phyloP scores from a whole-genome alignment of 2,329 filamentous ascomycete genomes.

The Fusarium coffeatum region DNA sequence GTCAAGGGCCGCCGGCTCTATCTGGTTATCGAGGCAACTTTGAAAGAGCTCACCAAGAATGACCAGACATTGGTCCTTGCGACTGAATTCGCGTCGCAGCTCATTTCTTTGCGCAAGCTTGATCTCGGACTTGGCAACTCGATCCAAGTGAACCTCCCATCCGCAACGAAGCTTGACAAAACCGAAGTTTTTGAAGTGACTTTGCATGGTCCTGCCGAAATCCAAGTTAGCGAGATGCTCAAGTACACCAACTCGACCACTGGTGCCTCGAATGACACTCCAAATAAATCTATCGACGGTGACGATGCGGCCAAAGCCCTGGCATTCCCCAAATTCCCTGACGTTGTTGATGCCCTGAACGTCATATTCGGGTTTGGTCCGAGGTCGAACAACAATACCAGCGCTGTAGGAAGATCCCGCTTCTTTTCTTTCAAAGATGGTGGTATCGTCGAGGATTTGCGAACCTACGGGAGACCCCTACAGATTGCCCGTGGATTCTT shows the following conservation, averaged over 20 bases:
- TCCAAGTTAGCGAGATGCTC: conserved; percentile 56
- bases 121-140: conserved; percentile 48
- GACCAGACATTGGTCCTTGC: conserved; percentile 52
- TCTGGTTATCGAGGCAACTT: conserved; percentile 54
- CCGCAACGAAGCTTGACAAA: conserved; percentile 48
- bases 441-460: conserved; percentile 46
- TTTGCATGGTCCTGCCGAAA: conserved; percentile 55
- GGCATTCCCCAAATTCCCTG: conserved; percentile 61
- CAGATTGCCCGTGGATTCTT: conserved; percentile 65
- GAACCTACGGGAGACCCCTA: conserved; percentile 48
- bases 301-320: conserved; percentile 27
- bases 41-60: conserved; percentile 51
- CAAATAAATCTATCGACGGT: background rate
- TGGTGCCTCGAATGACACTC: conserved; percentile 51
- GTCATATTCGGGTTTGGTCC: conserved; percentile 62
- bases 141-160: conserved; percentile 51
- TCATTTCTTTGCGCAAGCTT: conserved; percentile 56
- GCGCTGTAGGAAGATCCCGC: conserved; percentile 59
- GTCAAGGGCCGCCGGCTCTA: conserved; percentile 59
- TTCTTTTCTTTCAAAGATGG: conserved; percentile 59
- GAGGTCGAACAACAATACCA: conserved; percentile 51
- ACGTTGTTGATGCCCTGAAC: conserved; percentile 63
- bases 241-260: conserved; percentile 59
- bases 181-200: conserved; percentile 55
- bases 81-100: conserved; percentile 64